These are phyloP conservation scores for Chalaropsis thielavioides DNA, from an alignment of 2,329 filamentous ascomycete genomes.

Conservation along the genomic window DNA sequence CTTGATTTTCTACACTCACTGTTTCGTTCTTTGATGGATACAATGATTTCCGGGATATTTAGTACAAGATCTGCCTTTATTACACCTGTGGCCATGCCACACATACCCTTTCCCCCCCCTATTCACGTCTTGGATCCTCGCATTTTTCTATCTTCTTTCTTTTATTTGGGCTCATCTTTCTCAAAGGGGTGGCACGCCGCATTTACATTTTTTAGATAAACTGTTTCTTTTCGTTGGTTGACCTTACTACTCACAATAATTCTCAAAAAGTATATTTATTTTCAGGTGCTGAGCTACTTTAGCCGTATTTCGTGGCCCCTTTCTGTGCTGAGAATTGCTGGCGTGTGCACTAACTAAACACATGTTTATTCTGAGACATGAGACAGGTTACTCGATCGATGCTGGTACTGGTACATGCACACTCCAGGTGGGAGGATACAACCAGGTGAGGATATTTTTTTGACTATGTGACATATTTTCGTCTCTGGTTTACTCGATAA, in stretches of 20 bases:
- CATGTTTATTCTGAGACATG: background rate
- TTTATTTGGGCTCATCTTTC: conserved; percentile 4
- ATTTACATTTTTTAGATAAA: conserved; percentile 4
- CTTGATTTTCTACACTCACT: background rate
- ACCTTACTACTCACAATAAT: conserved; percentile 4
- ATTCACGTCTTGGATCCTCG: background rate
- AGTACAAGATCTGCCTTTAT: background rate
- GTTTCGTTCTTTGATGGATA: conserved; percentile 4
- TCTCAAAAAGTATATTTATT: conserved; percentile 7
- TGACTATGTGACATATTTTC: background rate
- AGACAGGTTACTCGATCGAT: background rate
- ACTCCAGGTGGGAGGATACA: background rate
- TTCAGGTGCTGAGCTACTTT: background rate
- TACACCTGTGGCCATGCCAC: background rate
- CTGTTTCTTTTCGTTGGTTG: conserved; percentile 4
- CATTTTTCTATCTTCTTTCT: background rate
- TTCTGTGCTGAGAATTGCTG: background rate
- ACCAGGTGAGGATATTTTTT: background rate
- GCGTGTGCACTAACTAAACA: too few species aligned
- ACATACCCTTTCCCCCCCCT: background rate
- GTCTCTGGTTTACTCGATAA: conserved; percentile 28
- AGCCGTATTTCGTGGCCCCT: background rate
- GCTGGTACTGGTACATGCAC: background rate
- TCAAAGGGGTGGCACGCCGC: background rate
- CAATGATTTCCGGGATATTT: conserved; percentile 5